Evolutionary conservation across 306 rosid genomes (phyloP), one percentile per base, ranked within the genome.

Genomic region (Astragalus glycyphyllos): DNA sequence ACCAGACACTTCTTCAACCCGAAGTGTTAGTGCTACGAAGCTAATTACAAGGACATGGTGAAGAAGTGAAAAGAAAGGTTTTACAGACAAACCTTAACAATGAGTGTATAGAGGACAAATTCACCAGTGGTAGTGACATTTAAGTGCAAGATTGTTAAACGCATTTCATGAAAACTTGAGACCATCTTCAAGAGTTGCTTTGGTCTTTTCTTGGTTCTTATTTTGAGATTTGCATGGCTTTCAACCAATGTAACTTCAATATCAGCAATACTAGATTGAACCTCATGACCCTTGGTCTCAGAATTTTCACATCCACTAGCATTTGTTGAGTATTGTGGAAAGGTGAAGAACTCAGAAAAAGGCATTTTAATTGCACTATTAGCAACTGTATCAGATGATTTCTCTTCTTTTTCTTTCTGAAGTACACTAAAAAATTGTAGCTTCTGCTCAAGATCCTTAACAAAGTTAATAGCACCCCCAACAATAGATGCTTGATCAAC

Each of bases 401-500:
- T 50, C 14, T 17, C 72, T 12, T 61, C 76, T 15, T 54, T 66
- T 53, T 76, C 71, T 67, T 77, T 83, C 56, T 85, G 76, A 45
- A 65, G 23, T 20, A 20, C 70, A 11, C 87, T 86, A 5, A 94
- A 81, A 54, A 81, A 81, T 34, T 94, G 99, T 40, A 87, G 82
- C 74, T 72, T 81, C 26, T 94, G 97, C 75, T 94, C 99, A 16
- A 91, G 89, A 86, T 89, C 92, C 85, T 94, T 94, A 9, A 94
- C 97, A 71, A 76, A 94, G 76, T 94, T 89, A 15, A 94, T 89
- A 12, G 99, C 99, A 5, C 96, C 97, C 1, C 99, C 99, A 69
- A 94, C 84, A 11, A 94, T 94, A 4, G 96, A 87, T 5, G 99
- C 99, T 76, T 94, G 99, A 74, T 94, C 99, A 8, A 95, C 96